Evolutionary conservation across 2,329 filamentous ascomycete genomes (phyloP).

Genomic region (Curvularia lunata): DNA sequence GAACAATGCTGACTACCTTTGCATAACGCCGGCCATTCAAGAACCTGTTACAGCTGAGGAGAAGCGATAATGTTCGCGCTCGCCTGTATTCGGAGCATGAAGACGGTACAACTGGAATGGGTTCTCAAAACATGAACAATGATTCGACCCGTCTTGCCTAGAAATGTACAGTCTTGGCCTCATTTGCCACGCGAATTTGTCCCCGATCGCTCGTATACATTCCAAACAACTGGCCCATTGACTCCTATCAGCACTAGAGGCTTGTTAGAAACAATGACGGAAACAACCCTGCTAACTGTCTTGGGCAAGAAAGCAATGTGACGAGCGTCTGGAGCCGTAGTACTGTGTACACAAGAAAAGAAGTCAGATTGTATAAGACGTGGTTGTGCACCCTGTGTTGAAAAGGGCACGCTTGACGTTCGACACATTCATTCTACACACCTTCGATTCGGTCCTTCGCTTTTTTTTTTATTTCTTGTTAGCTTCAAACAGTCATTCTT

Average conservation of each 20-base stretch:
- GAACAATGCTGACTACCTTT: neutral
- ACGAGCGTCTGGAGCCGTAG: neutral
- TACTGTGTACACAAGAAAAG: neutral
- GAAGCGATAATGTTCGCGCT: conserved; percentile 1
- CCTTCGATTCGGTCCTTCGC: conserved; percentile 24
- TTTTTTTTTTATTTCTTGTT: conserved; percentile 28
- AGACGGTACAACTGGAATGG: conserved; percentile 13
- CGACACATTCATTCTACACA: conserved; percentile 32
- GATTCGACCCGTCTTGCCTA: neutral
- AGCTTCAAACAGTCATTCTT: conserved; percentile 24
- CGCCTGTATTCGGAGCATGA: conserved; percentile 1
- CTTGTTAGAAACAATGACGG: conserved; percentile 21
- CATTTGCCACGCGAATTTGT: conserved; percentile 17
- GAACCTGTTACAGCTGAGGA: neutral
- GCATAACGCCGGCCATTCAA: neutral
- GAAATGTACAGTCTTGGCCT: conserved; percentile 4
- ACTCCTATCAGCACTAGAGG: conserved; percentile 18
- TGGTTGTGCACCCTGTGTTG: conserved; percentile 7
- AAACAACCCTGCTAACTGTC: neutral
- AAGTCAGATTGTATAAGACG: conserved; percentile 30
- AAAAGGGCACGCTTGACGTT: conserved; percentile 41
- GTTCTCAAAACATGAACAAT: conserved; percentile 9
- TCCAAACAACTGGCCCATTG: conserved; percentile 22
- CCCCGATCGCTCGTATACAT: conserved; percentile 24
- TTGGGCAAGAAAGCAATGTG: neutral